phyloP scores from a whole-genome alignment of 257 asterid genomes.

The Solanum verrucosum region DNA sequence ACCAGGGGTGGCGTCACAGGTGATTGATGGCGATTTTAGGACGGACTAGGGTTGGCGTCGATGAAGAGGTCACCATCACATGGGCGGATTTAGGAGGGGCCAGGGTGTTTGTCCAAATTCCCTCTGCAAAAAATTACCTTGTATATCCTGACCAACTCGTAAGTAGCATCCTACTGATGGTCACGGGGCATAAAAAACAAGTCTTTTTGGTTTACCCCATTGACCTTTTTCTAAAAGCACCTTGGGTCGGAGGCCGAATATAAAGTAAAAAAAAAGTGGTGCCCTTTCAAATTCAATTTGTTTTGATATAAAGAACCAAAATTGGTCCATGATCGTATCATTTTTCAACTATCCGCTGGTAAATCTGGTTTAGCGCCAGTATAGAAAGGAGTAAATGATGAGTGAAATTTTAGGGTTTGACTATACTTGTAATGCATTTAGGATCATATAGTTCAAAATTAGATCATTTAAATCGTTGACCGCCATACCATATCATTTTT shows the following conservation, averaged over 20 bases:
- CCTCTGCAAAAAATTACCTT: background rate
- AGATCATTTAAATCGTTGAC: background rate
- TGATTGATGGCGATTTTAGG: background rate
- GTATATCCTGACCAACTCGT: background rate
- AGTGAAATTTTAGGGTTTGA: background rate
- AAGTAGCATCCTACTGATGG: background rate
- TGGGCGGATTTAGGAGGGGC: background rate
- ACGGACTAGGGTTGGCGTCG: no score
- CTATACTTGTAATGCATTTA: background rate
- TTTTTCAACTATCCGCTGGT: no score
- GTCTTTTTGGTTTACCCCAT: no score
- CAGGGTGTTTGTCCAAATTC: background rate
- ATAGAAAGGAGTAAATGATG: background rate
- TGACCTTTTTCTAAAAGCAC: no score
- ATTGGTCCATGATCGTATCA: no score
- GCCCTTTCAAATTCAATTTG: no score
- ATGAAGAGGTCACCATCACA: background rate
- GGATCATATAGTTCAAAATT: background rate
- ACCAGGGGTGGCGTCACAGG: accelerated
- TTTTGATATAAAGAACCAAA: no score
- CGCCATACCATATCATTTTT: background rate
- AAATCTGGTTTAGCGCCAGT: no score
- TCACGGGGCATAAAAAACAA: no score
- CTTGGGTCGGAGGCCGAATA: no score
- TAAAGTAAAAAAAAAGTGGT: no score